These are phyloP conservation scores for Bolboschoenoplectus hybrid DNA, from an alignment of 202 grass and related monocot genomes.

Conservation along the genomic window DNA sequence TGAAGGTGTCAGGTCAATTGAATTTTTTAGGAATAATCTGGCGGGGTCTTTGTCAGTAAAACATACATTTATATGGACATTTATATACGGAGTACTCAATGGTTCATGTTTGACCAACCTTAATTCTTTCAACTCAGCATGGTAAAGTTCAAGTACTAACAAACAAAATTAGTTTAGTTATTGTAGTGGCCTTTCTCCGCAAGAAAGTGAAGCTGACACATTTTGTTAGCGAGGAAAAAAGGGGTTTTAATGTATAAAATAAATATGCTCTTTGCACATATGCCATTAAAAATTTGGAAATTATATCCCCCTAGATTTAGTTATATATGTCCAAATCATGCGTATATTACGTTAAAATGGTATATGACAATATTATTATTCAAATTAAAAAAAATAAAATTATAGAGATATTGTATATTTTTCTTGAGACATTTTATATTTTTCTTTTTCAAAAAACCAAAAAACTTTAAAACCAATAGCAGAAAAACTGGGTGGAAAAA, in stretches of 20 bases:
- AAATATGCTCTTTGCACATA: background rate
- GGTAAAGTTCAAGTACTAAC: background rate
- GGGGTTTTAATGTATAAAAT: background rate
- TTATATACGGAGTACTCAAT: background rate
- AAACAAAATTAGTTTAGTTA: constrained; percentile 28
- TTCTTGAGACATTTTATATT: too few relatives aligned
- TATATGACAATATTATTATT: background rate
- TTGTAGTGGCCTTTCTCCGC: background rate
- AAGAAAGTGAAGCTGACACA: constrained; percentile 28
- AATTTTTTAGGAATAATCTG: background rate
- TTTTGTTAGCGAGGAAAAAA: background rate
- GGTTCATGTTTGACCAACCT: background rate
- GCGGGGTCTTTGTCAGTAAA: constrained; percentile 22
- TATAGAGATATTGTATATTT: too few relatives aligned
- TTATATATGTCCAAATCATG: background rate
- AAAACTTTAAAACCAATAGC: too few relatives aligned
- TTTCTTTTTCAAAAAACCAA: too few relatives aligned
- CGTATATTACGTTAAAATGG: background rate
- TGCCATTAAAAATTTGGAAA: background rate
- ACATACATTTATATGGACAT: constrained; percentile 15
- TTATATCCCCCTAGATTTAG: background rate
- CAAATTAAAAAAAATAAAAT: too few relatives aligned
- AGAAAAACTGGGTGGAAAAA: too few relatives aligned
- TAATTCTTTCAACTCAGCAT: background rate
- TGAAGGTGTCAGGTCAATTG: constrained; percentile 26